Conservation (phyloP, 148 eudicot genomes). For the Persicaria maculosa region DNA sequence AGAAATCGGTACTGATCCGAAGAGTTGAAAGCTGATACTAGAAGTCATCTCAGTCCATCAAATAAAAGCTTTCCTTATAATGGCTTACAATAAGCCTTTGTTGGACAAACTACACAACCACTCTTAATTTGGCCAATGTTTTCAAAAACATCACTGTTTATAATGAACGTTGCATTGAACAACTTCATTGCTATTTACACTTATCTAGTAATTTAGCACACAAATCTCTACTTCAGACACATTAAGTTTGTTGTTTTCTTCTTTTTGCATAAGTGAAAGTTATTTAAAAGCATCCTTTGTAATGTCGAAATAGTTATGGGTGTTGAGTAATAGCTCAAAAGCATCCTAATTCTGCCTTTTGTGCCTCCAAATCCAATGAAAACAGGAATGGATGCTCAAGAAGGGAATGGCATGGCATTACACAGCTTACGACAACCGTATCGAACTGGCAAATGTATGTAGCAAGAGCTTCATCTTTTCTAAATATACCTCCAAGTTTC, state of each 20-base stretch:
- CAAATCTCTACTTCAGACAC: too few relatives aligned
- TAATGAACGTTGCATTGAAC: background rate
- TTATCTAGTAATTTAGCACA: too few relatives aligned
- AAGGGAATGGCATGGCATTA: conserved; percentile 96
- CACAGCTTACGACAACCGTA: conserved; percentile 64
- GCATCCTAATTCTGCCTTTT: background rate
- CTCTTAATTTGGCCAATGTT: background rate
- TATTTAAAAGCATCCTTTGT: too few relatives aligned
- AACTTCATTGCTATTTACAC: too few relatives aligned
- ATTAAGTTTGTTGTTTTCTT: too few relatives aligned
- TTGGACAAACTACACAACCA: background rate
- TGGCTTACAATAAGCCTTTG: background rate
- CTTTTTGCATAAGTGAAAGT: too few relatives aligned
- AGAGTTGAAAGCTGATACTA: background rate
- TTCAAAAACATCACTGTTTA: background rate
- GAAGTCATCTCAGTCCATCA: background rate
- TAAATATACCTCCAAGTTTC: background rate
- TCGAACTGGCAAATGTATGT: conserved; percentile 78
- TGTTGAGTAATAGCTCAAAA: too few relatives aligned
- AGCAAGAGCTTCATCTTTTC: background rate
- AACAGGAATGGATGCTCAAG: conserved; percentile 80
- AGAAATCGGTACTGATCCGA: too few relatives aligned
- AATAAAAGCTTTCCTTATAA: background rate
- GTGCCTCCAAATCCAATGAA: background rate
- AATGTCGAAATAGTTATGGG: too few relatives aligned